Evolutionary conservation across 352 stramenopile genomes (phyloP), one percentile per base, ranked within the genome.

Genomic region (Globisporangium alternatum): DNA sequence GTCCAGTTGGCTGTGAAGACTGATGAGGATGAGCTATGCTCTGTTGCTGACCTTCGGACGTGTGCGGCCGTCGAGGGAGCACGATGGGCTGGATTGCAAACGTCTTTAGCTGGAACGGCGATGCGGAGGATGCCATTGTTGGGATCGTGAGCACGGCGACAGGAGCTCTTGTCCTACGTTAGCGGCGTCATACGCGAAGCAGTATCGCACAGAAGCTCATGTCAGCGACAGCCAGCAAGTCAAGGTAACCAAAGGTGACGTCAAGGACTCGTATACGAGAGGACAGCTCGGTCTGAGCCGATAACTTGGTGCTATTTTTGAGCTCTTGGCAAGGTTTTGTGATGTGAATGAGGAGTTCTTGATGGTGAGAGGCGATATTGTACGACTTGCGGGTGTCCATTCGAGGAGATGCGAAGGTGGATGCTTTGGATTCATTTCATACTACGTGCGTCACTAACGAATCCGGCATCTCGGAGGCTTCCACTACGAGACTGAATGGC

Each of bases 31-130:
- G 6, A 35, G 15, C 10, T 5, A 25, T 15, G 33, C 41, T 45
- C 41, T 25, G 57, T n/a, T 15, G 57, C 31, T 43, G 51, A 43
- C 21, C 55, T 22, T 60, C 17, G 21, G 55, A 21, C 12, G 31
- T 60, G 55, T 60, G 55, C 5, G 55, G 35, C 25, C 39, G 19
- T 39, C 13, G 28, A 55, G 25, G 25, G 22, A 55, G 25, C 48
- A 28, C 48, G 28, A 55, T 37, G 28, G 48, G 48, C 48, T 55
- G 25, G 28, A 55, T 39, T 15, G 48, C 25, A 28, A 35, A 55
- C 48, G 25, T 55, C 25, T 55, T 55, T 13, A 55, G 28, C 25
- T 55, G 48, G 25, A 55, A 55, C 2, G 15, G 25, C 6, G 48
- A 15, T 22, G 48, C 5, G 12, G 48, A 17, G 12, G 48, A 17